A percentile compares a stretch with the other conserved stretches of the same genome.
These are phyloP conservation scores for Neurospora sp. DNA, from an alignment of 2,329 filamentous ascomycete species.

Conservation along the genomic window DNA sequence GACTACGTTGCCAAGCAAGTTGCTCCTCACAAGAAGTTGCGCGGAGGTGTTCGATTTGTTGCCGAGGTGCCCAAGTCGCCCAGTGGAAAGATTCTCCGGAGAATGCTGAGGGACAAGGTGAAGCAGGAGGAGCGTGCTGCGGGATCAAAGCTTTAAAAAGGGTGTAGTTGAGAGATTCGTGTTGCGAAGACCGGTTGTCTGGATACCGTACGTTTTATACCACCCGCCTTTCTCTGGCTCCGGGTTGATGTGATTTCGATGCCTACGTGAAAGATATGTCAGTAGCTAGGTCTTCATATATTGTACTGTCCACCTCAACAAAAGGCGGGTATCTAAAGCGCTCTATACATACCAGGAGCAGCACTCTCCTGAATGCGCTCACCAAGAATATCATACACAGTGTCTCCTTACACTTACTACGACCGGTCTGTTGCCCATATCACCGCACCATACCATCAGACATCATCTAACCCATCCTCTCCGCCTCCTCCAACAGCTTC, in stretches of 20 bases:
- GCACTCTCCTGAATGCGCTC: neutral
- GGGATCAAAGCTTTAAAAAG: slow-evolving; percentile 28
- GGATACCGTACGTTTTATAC: slow-evolving; percentile 1
- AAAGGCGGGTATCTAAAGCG: neutral
- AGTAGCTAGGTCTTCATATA: neutral
- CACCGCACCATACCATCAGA: neutral
- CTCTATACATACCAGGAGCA: neutral
- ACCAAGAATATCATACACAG: neutral
- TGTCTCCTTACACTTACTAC: slow-evolving; percentile 1
- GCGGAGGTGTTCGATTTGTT: slow-evolving; percentile 60
- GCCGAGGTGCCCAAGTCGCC: slow-evolving; percentile 63
- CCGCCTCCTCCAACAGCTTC: slow-evolving; percentile 77
- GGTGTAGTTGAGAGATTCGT: neutral
- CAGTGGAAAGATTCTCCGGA: slow-evolving; percentile 37
- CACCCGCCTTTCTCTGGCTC: neutral
- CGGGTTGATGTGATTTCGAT: neutral
- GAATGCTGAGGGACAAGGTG: slow-evolving; percentile 30
- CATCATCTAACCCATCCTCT: slow-evolving; percentile 53
- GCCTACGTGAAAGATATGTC: neutral
- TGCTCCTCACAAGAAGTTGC: slow-evolving; percentile 52
- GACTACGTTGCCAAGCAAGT: slow-evolving; percentile 28
- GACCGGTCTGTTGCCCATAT: neutral
- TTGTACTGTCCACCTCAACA: neutral
- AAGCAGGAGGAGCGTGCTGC: slow-evolving; percentile 28
- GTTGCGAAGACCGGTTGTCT: neutral